A percentile compares a stretch with the other conserved stretches of the same genome.
These are phyloP conservation scores for Leptodermis oblonga DNA, from an alignment of 257 asterid species.

Conservation along the genomic window DNA sequence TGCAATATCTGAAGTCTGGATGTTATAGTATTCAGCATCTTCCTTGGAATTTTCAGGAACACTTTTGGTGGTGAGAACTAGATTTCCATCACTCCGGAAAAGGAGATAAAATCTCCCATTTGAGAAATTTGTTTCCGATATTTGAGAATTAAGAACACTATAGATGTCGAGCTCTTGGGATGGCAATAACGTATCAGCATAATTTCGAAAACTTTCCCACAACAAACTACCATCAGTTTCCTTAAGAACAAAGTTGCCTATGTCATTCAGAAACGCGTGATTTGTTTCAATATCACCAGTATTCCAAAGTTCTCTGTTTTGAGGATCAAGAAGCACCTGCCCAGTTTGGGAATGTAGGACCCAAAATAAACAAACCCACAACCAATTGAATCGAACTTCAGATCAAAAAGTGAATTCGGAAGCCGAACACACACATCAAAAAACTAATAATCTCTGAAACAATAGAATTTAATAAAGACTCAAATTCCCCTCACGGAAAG, in stretches of 20 bases:
- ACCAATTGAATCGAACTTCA: too few relatives aligned
- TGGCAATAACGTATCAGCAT: slow-evolving; percentile 37
- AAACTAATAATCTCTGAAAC: too few relatives aligned
- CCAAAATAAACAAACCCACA: too few relatives aligned
- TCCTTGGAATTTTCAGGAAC: slow-evolving; percentile 9
- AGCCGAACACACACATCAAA: too few relatives aligned
- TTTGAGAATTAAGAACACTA: slow-evolving; percentile 14
- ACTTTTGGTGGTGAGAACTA: slow-evolving; percentile 31
- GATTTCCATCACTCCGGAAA: slow-evolving; percentile 30
- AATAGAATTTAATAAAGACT: too few relatives aligned
- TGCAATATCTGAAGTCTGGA: slow-evolving; percentile 22
- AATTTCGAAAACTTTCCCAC: slow-evolving; percentile 52
- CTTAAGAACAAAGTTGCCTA: slow-evolving; percentile 46
- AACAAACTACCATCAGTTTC: slow-evolving; percentile 16
- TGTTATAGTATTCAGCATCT: slow-evolving; percentile 43
- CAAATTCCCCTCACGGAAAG: too few relatives aligned
- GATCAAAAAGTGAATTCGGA: too few relatives aligned
- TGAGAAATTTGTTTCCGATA: slow-evolving; percentile 25
- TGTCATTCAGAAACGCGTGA: slow-evolving; percentile 41
- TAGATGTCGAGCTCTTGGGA: slow-evolving; percentile 21
- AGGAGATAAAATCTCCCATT: slow-evolving; percentile 44
- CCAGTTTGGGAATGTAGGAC: slow-evolving; percentile 21
- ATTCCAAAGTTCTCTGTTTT: slow-evolving; percentile 21
- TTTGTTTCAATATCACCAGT: slow-evolving; percentile 16
- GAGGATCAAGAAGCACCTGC: slow-evolving; percentile 41